Conservation (phyloP, 164 flowering plant species). For the Annona cherimola region DNA sequence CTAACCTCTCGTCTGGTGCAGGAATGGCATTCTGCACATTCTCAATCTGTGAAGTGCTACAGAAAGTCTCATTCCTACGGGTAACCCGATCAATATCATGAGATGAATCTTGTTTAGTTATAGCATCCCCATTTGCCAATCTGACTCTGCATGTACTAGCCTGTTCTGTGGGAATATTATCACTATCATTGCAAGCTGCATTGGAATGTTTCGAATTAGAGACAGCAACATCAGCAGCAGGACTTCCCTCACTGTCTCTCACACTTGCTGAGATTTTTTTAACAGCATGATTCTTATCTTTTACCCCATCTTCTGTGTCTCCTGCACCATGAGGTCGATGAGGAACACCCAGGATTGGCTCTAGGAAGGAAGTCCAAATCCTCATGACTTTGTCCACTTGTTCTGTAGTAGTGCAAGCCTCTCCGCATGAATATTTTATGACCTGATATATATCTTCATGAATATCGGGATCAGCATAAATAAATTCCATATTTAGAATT, state of each 20-base stretch:
- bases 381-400: no score
- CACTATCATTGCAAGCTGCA: conserved; percentile 48
- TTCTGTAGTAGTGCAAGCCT: no score
- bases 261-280: conserved; percentile 30
- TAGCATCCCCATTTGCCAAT: conserved; percentile 39
- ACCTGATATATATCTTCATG: conserved; percentile 84
- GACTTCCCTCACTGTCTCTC: conserved; percentile 52
- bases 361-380: no score
- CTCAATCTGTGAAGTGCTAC: conserved; percentile 29
- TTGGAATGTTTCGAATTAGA: no score
- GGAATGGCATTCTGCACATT: conserved; percentile 28
- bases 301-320: conserved; percentile 65
- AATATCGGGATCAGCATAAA: conserved; percentile 62
- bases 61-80: conserved; percentile 29
- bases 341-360: no score
- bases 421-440: no score
- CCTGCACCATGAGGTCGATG: conserved; percentile 66
- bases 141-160: conserved; percentile 37
- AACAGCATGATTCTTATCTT: conserved; percentile 34
- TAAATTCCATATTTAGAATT: conserved; percentile 57
- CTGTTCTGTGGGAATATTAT: conserved; percentile 35
- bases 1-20: conserved; percentile 36
- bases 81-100: conserved; percentile 31
- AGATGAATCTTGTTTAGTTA: conserved; percentile 35
- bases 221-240: no score